phyloP scores from a whole-genome alignment of 352 stramenopile species.

The Aphanomyces invadans region DNA sequence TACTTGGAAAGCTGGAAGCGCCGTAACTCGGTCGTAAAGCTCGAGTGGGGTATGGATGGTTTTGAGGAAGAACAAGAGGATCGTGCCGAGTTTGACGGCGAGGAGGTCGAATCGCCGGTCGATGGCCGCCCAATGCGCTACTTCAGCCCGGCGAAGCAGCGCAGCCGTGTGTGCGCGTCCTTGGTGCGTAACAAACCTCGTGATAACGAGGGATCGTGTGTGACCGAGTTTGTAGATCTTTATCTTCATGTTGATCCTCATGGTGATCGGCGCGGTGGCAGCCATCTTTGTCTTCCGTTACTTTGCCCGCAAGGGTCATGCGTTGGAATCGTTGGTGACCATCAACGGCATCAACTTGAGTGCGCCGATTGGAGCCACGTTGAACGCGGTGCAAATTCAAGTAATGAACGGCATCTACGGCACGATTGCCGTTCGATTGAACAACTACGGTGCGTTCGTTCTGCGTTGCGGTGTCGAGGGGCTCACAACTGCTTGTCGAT shows the following conservation, averaged over 20 bases:
- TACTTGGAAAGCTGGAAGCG: slow-evolving; percentile 83
- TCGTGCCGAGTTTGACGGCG: slow-evolving; percentile 60
- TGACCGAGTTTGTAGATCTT: slow-evolving; percentile 44
- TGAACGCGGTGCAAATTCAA: slow-evolving; percentile 78
- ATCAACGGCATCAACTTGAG: slow-evolving; percentile 40
- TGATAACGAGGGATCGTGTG: too few species aligned
- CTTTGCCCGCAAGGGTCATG: slow-evolving; percentile 36
- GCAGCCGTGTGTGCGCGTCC: slow-evolving; percentile 59
- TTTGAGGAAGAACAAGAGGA: slow-evolving; percentile 61
- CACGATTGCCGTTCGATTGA: slow-evolving; percentile 49
- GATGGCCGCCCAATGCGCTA: slow-evolving; percentile 70
- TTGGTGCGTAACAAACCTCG: too few species aligned
- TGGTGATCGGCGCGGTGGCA: slow-evolving; percentile 55
- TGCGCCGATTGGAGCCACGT: slow-evolving; percentile 48
- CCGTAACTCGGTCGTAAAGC: slow-evolving; percentile 53
- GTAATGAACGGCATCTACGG: slow-evolving; percentile 71
- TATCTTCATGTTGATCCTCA: slow-evolving; percentile 55
- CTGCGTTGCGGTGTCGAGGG: too few species aligned
- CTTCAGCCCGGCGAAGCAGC: slow-evolving; percentile 56
- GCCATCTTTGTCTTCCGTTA: slow-evolving; percentile 72
- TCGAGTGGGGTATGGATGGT: slow-evolving; percentile 66
- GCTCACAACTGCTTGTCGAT: too few species aligned
- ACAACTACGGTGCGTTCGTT: slow-evolving; percentile 33
- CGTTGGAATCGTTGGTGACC: slow-evolving; percentile 55
- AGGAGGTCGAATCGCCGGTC: slow-evolving; percentile 60